These are phyloP conservation scores for Oryza glumipatula DNA, from an alignment of 176 grass and related monocot genomes.

Conservation along the genomic window DNA sequence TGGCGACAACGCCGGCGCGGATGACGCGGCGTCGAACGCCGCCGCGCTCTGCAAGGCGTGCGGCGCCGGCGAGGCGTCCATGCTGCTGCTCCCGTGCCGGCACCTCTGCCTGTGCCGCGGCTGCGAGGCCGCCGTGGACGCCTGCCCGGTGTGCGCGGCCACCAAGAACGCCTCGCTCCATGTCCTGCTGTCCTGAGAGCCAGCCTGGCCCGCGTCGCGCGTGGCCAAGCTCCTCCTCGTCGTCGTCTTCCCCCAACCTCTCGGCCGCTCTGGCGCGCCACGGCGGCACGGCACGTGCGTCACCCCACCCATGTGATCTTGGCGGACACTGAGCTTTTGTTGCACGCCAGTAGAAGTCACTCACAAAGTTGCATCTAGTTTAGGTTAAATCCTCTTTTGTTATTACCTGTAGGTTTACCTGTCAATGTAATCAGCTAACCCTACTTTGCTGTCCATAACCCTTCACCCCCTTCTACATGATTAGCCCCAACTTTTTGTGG, in stretches of 20 bases:
- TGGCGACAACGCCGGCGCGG: not conserved
- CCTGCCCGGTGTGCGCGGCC: conserved; percentile 55
- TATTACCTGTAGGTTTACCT: not conserved
- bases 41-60: conserved; percentile 40
- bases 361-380: not conserved
- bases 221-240: not conserved
- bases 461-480: not conserved
- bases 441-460: not conserved
- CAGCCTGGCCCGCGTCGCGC: not conserved
- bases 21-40: conserved; percentile 14
- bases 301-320: not conserved
- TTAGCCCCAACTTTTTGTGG: not conserved
- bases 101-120: conserved; percentile 67
- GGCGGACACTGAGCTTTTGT: not conserved
- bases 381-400: not conserved
- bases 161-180: conserved; percentile 60
- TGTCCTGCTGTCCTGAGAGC: conserved; percentile 44
- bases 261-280: not conserved
- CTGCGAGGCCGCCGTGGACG: conserved; percentile 37
- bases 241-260: not conserved
- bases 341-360: not conserved
- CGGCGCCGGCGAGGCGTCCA: conserved; percentile 29
- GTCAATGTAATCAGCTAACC: not conserved
- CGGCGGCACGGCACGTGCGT: not conserved
- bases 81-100: conserved; percentile 69